phyloP scores from a whole-genome alignment of 768 basidiomycete genomes.

The Amanita pallidorosea region DNA sequence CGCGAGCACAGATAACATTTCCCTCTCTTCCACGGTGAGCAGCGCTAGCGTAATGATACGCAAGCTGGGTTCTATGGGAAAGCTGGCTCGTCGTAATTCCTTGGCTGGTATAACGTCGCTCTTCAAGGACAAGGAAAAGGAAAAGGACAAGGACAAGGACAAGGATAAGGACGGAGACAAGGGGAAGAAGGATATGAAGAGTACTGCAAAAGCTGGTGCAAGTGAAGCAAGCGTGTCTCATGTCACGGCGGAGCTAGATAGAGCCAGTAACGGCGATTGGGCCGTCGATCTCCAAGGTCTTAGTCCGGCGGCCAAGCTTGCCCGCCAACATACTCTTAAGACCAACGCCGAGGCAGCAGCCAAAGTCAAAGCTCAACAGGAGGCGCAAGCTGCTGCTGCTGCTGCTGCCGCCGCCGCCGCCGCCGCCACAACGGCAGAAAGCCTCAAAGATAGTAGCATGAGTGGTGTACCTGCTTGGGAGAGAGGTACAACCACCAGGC shows the following conservation, averaged over 20 bases:
- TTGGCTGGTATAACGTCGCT: slow-evolving; percentile 80
- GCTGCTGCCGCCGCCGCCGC: slow-evolving; percentile 16
- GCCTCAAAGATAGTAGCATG: slow-evolving; percentile 16
- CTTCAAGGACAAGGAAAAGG: slow-evolving; percentile 72
- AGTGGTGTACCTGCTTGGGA: slow-evolving; percentile 65
- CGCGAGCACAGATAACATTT: slow-evolving; percentile 87
- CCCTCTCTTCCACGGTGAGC: slow-evolving; percentile 87
- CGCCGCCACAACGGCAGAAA: slow-evolving; percentile 25
- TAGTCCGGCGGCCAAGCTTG: slow-evolving; percentile 84
- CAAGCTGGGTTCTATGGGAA: slow-evolving; percentile 78
- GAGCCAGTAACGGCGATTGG: slow-evolving; percentile 49
- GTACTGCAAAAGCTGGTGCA: slow-evolving; percentile 47
- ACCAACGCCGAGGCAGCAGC: slow-evolving; percentile 75
- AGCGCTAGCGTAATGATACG: slow-evolving; percentile 94
- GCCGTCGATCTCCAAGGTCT: slow-evolving; percentile 61
- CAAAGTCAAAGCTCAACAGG: slow-evolving; percentile 45
- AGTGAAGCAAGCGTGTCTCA: slow-evolving; percentile 60
- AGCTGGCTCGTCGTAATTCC: slow-evolving; percentile 72
- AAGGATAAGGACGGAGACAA: slow-evolving; percentile 51
- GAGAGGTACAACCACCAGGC: slow-evolving; percentile 61
- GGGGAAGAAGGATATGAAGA: slow-evolving; percentile 29
- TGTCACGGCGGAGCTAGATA: slow-evolving; percentile 75
- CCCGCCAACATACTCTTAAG: slow-evolving; percentile 85
- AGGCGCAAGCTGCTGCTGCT: slow-evolving; percentile 25
- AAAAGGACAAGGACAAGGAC: slow-evolving; percentile 38